Evolutionary conservation across 2,329 filamentous ascomycete genomes (phyloP), one percentile per base, ranked within the genome.

Genomic region (Shiraia sp.): DNA sequence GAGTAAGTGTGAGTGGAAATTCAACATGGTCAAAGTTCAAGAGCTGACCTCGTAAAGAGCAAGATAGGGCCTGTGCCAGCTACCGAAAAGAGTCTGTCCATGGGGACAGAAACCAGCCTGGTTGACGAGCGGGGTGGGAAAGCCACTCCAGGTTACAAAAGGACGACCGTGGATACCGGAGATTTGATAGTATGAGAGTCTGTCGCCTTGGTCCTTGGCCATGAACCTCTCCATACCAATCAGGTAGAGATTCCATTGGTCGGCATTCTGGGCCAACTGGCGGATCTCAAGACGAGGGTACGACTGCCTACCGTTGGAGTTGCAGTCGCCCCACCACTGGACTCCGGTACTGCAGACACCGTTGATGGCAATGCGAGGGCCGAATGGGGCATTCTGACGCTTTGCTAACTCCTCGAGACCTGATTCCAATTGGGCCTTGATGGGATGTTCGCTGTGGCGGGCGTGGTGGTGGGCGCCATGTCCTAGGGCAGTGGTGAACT

Each of bases 51-150:
- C 77, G 49, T 73, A 82, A 8, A 86, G 69, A 8, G 80, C 74
- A 40, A 93, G 74, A 66, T 92, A 95, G 1, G 88, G 87, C 35
- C 90, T 81, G 74, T 95, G 90, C 90, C 90, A 95, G 27, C 84
- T 79, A 27, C 86, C 81, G 63, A 95, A 93, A 12, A 93, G 72
- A 28, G 85, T 81, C 1, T 86, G 87, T 16, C 77, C 80, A 68
- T 95, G 90, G 10, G 81, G 81, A 65, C 90, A 95, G 65, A 90
- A 95, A 35, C 88, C 89, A 31, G 48, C 71, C 42, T 76, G 73
- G 44, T 78, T 80, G 73, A 78, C 14, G 69, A 66, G 40, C 24
- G 63, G 60, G 10, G 51, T 55, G 13, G 59, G 58, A 36, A 61
- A 63, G 47, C 53, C 73, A 59, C 84, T 78, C 81, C 82, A 86